Conservation (phyloP, 805 yeast genomes). For the Saturnispora zaruensis region DNA sequence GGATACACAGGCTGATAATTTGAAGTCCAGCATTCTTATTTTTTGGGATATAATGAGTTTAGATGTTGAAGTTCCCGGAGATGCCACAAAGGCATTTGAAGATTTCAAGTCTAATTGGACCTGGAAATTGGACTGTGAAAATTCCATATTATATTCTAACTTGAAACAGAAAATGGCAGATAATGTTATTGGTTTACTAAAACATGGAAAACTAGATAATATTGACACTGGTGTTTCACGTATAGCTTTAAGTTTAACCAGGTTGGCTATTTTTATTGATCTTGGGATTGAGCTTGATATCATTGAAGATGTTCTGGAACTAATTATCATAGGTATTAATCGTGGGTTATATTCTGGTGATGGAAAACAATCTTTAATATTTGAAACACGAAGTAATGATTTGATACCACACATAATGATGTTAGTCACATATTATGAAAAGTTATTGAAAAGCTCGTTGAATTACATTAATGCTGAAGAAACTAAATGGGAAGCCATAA, state of each 20-base stretch:
- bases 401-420: constrained; percentile 17
- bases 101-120: constrained; percentile 5
- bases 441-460: constrained; percentile 16
- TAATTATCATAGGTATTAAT: not conserved
- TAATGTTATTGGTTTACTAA: not conserved
- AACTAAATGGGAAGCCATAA: constrained; percentile 15
- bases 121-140: constrained; percentile 3
- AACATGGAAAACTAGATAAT: not conserved
- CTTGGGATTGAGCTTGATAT: constrained; percentile 4
- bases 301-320: not conserved
- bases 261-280: not conserved
- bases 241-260: not conserved
- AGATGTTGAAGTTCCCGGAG: not conserved
- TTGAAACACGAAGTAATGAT: constrained; percentile 4
- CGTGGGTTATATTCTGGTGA: constrained; percentile 16
- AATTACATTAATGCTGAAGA: constrained; percentile 6
- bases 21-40: not conserved
- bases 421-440: constrained; percentile 17
- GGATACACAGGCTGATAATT: not conserved
- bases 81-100: not conserved
- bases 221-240: not conserved
- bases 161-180: not conserved
- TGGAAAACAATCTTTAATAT: constrained; percentile 3
- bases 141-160: not conserved
- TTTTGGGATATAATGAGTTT: constrained; percentile 5